Conservation (phyloP, 805 yeast genomes). For the Yamadazyma phyllophila region DNA sequence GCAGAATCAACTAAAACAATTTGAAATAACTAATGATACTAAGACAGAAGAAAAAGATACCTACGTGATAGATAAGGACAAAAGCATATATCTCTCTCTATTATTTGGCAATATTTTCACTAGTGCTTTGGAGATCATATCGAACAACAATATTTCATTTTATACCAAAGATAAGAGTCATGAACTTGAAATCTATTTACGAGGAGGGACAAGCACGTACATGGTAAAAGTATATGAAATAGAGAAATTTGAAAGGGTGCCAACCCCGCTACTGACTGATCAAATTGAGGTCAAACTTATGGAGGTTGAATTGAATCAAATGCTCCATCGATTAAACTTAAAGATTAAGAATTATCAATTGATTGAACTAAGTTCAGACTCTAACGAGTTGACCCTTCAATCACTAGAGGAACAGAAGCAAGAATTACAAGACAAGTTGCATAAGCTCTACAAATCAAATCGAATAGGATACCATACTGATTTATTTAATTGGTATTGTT, state of each 20-base stretch:
- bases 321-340: not conserved
- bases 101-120: slow-evolving; percentile 19
- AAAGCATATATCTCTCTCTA: slow-evolving; percentile 17
- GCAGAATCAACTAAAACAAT: not conserved
- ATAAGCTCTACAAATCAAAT: not conserved
- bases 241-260: not conserved
- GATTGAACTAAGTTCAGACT: not conserved
- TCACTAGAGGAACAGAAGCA: not conserved
- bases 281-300: not conserved
- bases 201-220: not conserved
- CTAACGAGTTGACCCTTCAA: not conserved
- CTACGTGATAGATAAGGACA: slow-evolving; percentile 13
- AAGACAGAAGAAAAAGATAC: slow-evolving; percentile 1
- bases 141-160: not conserved
- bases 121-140: slow-evolving; percentile 17
- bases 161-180: not conserved
- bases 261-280: not conserved
- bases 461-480: slow-evolving; percentile 1
- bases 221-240: not conserved
- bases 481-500: slow-evolving; percentile 28
- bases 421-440: not conserved
- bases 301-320: slow-evolving; percentile 1
- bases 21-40: not conserved
- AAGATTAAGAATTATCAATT: not conserved
- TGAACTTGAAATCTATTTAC: not conserved